These are phyloP conservation scores for Alternaria gansuensis DNA, from an alignment of 2,329 filamentous ascomycete species.

Conservation along the genomic window DNA sequence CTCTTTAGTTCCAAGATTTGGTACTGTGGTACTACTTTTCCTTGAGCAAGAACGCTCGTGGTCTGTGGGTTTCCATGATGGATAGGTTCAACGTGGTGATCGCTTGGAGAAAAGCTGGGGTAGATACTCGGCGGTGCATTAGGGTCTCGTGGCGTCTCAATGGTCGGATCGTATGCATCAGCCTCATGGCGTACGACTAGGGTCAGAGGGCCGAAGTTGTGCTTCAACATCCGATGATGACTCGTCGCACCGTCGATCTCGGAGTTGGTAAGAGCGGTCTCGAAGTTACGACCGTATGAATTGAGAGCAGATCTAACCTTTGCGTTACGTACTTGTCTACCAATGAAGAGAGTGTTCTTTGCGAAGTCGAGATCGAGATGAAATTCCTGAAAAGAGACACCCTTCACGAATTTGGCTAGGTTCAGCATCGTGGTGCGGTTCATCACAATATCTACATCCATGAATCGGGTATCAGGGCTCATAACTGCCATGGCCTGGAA, in stretches of 20 bases:
- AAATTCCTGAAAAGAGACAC: slow-evolving; percentile 5
- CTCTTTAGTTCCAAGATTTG: slow-evolving; percentile 1
- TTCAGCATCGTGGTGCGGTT: slow-evolving; percentile 2
- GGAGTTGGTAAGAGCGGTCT: not conserved
- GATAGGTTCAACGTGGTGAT: not conserved
- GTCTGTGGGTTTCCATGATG: not conserved
- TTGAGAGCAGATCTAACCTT: not conserved
- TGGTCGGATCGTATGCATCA: not conserved
- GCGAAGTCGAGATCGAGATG: slow-evolving; percentile 5
- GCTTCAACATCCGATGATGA: not conserved
- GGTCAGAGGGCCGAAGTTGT: not conserved
- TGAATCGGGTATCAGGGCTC: slow-evolving; percentile 8
- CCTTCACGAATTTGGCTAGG: not conserved
- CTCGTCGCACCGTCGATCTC: not conserved
- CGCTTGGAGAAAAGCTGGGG: not conserved
- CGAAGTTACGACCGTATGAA: slow-evolving; percentile 3
- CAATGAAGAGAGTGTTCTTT: slow-evolving; percentile 5
- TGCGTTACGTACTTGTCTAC: slow-evolving; percentile 2
- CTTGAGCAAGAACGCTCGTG: not conserved
- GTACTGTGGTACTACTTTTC: not conserved
- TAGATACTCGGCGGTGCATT: not conserved
- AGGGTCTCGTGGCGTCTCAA: not conserved
- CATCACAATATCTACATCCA: slow-evolving; percentile 13
- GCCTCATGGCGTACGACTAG: slow-evolving; percentile 1
- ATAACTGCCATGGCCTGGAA: slow-evolving; percentile 22